Base-by-base conservation (phyloP, 2,329 filamentous ascomycete species). In the Cladosporium sp. region DNA sequence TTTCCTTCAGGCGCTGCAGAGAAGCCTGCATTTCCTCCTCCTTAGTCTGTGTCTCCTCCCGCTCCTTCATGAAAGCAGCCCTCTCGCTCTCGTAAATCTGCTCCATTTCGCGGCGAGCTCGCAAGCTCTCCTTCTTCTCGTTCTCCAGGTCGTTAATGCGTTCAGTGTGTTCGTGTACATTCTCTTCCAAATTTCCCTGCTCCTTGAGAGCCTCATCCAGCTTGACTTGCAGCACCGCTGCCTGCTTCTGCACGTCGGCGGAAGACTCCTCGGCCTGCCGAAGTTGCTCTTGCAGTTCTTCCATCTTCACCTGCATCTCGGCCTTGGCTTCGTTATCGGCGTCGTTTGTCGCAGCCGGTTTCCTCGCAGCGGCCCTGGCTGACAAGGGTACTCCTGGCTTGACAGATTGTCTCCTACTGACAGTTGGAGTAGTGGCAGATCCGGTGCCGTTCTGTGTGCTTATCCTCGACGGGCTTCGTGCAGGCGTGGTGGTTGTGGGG, bases 11-110 rank as follows among this genome's bases (percentile, higher is more conserved):
- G 58, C 93, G 83, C 76, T 96, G 91, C 69, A 97, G 94, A 57
- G 93, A 88, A 59, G 84, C 81, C 74, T 96, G 90, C 83, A 97
- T 87, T 73, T 96, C 92, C 70, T 96, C 92, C 71, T 97, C 92
- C 59, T 88, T 84, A 66, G 88, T 88, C 57, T 84, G 81, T 75
- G 92, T 88, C 67, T 95, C 90, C 65, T 97, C 92, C 77, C 95
- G 94, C 74, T 97, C 93, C 75, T 92, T 91, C 70, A 90, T 86
- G 76, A 93, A 89, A 57, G 90, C 86, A 69, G 88, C 90, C 63
- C 91, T 85, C 76, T 99, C 94, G 45, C 89, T 86, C 74, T 97
- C 93, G 73, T 96, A 95, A 64, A 95, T 92, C 64, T 87, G 86
- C 74, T 97, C 92, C 78, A 97, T 87, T 73, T 99, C 94, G 64